Conservation (phyloP, 176 grass and related monocot species). For the Zoysia pacifica region DNA sequence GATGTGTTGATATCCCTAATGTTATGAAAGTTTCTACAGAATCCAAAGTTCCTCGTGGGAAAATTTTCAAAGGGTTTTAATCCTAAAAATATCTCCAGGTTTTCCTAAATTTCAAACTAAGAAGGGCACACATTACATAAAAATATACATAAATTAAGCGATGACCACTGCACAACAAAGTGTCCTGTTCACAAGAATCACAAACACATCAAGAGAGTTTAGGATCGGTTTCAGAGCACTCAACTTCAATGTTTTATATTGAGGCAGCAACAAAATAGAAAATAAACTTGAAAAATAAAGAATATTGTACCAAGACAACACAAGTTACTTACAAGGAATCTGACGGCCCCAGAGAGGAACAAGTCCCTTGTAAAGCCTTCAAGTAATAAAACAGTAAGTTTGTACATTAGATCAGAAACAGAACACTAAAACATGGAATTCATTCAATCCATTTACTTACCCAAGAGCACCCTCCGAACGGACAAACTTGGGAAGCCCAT, state of each 20-base stretch:
- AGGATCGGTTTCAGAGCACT: not conserved
- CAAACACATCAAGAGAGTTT: no score
- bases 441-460: constrained; percentile 36
- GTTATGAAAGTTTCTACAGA: no score
- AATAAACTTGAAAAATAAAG: not conserved
- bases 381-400: constrained; percentile 12
- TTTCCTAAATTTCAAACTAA: no score
- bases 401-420: not conserved
- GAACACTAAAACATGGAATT: not conserved
- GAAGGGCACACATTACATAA: no score
- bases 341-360: constrained; percentile 92
- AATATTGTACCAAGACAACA: not conserved
- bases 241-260: not conserved
- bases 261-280: not conserved
- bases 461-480: constrained; percentile 74
- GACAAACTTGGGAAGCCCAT: constrained; percentile 94
- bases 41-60: no score
- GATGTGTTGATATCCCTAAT: no score
- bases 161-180: no score
- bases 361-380: constrained; percentile 84
- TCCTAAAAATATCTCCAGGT: no score
- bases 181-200: no score
- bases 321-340: constrained; percentile 72
- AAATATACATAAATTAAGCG: no score
- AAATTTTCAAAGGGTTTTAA: no score